A percentile compares a stretch with the other conserved stretches of the same genome.
These are phyloP conservation scores for Sarocladium kiliense DNA, from an alignment of 2,329 filamentous ascomycete species.

Conservation along the genomic window DNA sequence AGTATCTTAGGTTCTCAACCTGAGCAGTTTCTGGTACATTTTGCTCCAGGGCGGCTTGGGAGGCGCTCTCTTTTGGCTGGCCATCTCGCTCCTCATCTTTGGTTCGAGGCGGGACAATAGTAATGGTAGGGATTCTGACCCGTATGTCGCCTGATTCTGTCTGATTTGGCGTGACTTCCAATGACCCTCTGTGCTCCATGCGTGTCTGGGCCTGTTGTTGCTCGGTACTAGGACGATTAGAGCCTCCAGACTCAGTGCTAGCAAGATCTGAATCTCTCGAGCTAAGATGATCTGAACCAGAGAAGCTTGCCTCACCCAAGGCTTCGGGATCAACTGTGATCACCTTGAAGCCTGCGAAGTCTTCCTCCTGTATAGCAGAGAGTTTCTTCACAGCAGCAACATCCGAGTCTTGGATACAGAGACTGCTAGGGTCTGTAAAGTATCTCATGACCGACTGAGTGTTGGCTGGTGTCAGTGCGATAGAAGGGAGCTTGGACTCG, in stretches of 20 bases:
- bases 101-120: too few relatives aligned
- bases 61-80: too few relatives aligned
- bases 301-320: background rate
- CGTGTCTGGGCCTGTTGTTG: too few relatives aligned
- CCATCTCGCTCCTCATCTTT: too few relatives aligned
- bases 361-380: background rate
- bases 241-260: background rate
- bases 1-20: too few relatives aligned
- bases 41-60: too few relatives aligned
- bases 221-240: background rate
- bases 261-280: background rate
- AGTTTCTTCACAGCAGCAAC: background rate
- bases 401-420: background rate
- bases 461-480: background rate
- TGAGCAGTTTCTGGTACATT: too few relatives aligned
- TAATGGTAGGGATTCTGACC: too few relatives aligned
- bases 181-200: background rate
- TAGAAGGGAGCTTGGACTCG: background rate
- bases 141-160: too few relatives aligned
- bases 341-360: background rate
- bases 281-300: background rate
- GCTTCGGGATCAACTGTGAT: background rate
- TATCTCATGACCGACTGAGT: background rate
- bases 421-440: background rate
- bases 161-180: too few relatives aligned